phyloP scores from a whole-genome alignment of 2,329 filamentous ascomycete species.

The Ceratocystis smalleyi region DNA sequence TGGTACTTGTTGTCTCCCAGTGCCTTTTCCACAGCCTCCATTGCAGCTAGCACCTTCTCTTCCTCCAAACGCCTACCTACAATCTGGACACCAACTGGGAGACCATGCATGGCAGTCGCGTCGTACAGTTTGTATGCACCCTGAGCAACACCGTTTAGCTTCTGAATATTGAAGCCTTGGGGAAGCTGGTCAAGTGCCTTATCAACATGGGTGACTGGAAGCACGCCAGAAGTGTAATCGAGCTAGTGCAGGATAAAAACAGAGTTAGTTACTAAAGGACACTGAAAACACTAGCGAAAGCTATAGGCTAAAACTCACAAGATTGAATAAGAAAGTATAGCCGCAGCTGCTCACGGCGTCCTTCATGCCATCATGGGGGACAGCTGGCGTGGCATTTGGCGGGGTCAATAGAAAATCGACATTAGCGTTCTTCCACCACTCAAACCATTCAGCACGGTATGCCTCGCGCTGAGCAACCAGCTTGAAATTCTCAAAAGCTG shows the following conservation, averaged over 20 bases:
- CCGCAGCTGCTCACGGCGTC: conserved; percentile 75
- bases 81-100: conserved; percentile 76
- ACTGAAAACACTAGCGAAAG: background rate
- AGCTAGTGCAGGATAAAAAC: conserved; percentile 34
- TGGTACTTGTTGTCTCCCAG: conserved; percentile 43
- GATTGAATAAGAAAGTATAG: conserved; percentile 86
- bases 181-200: conserved; percentile 50
- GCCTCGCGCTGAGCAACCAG: conserved; percentile 61
- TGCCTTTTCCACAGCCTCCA: conserved; percentile 63
- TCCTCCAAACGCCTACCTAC: conserved; percentile 68
- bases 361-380: conserved; percentile 75
- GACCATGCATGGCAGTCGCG: conserved; percentile 64
- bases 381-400: conserved; percentile 79
- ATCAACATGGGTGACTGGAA: conserved; percentile 79
- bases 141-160: conserved; percentile 61
- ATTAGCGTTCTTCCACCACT: conserved; percentile 62
- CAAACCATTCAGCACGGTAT: conserved; percentile 64
- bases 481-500: conserved; percentile 65
- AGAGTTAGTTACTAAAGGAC: background rate
- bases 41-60: conserved; percentile 70
- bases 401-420: conserved; percentile 69
- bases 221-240: conserved; percentile 68
- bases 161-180: conserved; percentile 40
- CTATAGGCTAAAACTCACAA: conserved; percentile 36
- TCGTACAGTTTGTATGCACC: conserved; percentile 83